phyloP scores from a whole-genome alignment of 2,329 filamentous ascomycete genomes.

The Furcasterigmium sp. region DNA sequence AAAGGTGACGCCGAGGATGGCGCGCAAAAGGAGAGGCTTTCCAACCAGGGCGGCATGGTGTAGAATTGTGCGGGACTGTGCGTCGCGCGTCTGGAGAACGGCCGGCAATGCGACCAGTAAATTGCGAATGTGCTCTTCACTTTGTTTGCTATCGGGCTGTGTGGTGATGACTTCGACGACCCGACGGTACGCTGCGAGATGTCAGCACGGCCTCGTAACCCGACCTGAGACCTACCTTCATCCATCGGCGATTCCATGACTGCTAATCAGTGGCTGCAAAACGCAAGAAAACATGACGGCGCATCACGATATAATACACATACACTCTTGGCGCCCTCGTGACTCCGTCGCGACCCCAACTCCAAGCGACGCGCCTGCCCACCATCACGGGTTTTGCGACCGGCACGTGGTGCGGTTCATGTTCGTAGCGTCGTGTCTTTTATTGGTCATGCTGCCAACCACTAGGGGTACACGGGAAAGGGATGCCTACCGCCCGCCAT shows the following conservation, averaged over 20 bases:
- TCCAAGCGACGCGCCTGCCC: background rate
- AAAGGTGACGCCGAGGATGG: slow-evolving; percentile 5
- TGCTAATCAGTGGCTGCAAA: no score
- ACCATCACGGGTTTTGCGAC: background rate
- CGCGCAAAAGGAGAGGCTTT: slow-evolving; percentile 6
- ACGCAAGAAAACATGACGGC: no score
- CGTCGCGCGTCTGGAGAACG: slow-evolving; percentile 9
- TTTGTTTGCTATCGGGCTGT: slow-evolving; percentile 2
- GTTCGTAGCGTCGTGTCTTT: slow-evolving; percentile 2
- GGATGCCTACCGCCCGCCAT: background rate
- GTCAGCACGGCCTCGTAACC: slow-evolving; percentile 1
- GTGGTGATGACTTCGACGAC: slow-evolving; percentile 10
- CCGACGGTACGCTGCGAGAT: slow-evolving; percentile 7
- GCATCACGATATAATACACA: no score
- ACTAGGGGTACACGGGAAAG: slow-evolving; percentile 6
- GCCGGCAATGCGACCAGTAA: slow-evolving; percentile 11
- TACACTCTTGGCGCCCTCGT: no score
- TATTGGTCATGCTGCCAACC: slow-evolving; percentile 12
- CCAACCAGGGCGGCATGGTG: slow-evolving; percentile 12
- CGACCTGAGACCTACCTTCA: slow-evolving; percentile 6
- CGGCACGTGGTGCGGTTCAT: background rate
- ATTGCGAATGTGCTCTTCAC: slow-evolving; percentile 8
- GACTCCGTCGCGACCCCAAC: no score
- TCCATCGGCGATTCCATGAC: slow-evolving; percentile 12
- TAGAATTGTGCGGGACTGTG: slow-evolving; percentile 8